A percentile compares a stretch with the other conserved stretches of the same genome.
These are phyloP conservation scores for Mucor racemosus DNA, from an alignment of 371 early-diverging fungal genomes.

Conservation along the genomic window DNA sequence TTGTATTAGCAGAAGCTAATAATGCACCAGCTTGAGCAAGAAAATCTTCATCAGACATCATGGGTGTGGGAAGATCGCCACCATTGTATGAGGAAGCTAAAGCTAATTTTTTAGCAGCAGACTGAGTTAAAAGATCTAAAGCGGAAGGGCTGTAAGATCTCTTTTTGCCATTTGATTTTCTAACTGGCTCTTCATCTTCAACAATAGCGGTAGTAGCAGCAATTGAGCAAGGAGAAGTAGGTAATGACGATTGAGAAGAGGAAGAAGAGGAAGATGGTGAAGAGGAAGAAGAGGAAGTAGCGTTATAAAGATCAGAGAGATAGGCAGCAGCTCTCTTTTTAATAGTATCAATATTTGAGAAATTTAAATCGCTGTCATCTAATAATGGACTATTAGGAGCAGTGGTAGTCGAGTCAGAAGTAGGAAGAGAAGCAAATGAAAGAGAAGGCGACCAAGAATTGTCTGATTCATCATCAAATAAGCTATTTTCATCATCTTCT, in stretches of 20 bases:
- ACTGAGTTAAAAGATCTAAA: slow-evolving; percentile 37
- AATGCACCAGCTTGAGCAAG: slow-evolving; percentile 50
- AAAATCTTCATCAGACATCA: slow-evolving; percentile 46
- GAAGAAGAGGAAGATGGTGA: slow-evolving; percentile 8
- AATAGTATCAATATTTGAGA: slow-evolving; percentile 23
- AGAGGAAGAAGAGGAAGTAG: slow-evolving; percentile 16
- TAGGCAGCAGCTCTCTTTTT: slow-evolving; percentile 41
- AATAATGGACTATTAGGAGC: slow-evolving; percentile 37
- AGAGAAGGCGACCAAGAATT: slow-evolving; percentile 41
- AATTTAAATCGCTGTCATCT: slow-evolving; percentile 24
- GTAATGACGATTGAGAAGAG: not conserved
- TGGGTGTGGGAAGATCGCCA: slow-evolving; percentile 26
- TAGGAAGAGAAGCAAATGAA: slow-evolving; percentile 34
- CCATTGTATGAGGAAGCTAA: slow-evolving; percentile 19
- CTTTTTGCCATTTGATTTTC: slow-evolving; percentile 29
- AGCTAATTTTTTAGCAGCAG: slow-evolving; percentile 42
- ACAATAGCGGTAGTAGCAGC: not conserved
- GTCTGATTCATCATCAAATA: slow-evolving; percentile 32
- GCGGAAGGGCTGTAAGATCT: slow-evolving; percentile 30
- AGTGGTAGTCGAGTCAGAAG: slow-evolving; percentile 16
- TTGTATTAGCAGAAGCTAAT: slow-evolving; percentile 35
- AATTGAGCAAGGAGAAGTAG: slow-evolving; percentile 6
- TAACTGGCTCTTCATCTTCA: slow-evolving; percentile 8
- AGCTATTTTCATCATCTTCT: slow-evolving; percentile 69
- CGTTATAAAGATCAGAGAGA: slow-evolving; percentile 36